Evolutionary conservation across 768 basidiomycete species (phyloP).

Genomic region (Clitopilus hobsonii): DNA sequence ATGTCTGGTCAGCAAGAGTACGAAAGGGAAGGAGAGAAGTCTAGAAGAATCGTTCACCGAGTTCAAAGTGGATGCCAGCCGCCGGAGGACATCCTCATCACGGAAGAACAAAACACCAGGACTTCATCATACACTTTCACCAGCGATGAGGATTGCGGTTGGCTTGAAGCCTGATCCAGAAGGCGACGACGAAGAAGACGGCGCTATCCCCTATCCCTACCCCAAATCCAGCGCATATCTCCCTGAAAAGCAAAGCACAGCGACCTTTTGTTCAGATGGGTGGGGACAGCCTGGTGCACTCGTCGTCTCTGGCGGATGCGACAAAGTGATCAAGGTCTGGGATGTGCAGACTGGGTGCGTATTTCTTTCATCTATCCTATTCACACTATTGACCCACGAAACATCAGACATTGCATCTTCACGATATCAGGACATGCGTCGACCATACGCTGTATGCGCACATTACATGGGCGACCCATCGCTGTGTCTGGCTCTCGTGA

Average conservation of each 20-base stretch:
- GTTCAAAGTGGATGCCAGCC: not conserved
- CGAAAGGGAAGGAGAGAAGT: not conserved
- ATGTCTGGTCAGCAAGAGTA: constrained; percentile 69
- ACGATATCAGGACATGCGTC: constrained; percentile 80
- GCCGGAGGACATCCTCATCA: not conserved
- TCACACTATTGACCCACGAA: no score
- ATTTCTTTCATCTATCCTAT: not conserved
- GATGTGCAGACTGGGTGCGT: constrained; percentile 80
- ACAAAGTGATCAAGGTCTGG: constrained; percentile 90
- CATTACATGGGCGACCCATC: constrained; percentile 80
- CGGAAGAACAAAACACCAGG: not conserved
- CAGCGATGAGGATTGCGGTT: constrained; percentile 42
- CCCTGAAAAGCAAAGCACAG: constrained; percentile 38
- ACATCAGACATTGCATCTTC: constrained; percentile 68
- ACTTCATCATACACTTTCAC: constrained; percentile 25
- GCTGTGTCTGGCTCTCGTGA: constrained; percentile 92
- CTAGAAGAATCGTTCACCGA: not conserved
- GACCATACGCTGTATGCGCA: constrained; percentile 87
- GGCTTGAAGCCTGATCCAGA: constrained; percentile 27
- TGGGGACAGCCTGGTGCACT: constrained; percentile 86
- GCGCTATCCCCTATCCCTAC: not conserved
- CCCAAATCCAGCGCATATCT: constrained; percentile 3
- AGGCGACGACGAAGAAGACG: constrained; percentile 6
- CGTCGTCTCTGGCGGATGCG: constrained; percentile 90
- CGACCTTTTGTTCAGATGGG: constrained; percentile 69